Evolutionary conservation across 106 monocot species (phyloP), one percentile per base, ranked within the genome.

Genomic region (Dendrobium catenatum): DNA sequence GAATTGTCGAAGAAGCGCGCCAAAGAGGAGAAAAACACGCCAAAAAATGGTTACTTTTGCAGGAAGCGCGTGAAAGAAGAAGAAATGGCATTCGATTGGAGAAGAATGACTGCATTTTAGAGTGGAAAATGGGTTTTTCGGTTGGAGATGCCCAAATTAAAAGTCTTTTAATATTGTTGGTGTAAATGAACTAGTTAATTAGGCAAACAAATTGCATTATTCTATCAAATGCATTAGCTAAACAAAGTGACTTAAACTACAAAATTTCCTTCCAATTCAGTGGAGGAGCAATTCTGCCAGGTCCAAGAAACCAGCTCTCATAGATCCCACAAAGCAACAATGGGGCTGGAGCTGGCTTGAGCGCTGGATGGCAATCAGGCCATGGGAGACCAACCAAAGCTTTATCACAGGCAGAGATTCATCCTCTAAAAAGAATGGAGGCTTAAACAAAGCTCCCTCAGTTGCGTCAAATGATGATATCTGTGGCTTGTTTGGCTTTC

Each of bases 301-400:
- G 82, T 70, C 85, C 16, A 55, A 85, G 26, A 95, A 84, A n/a
- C 80, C 88, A 9, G 79, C 81, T 27, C 91, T 95, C 87, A 86
- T 88, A 2, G 93, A 95, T 67, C 90, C 84, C 0, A 85, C 77
- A 81, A 95, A 95, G 81, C 93, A 85, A 4, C 83, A 88, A 6
- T 95, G 98, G 98, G 93, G 98, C 0, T 99, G 98, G 98, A 99
- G 95, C 91, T 95, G 98, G 98, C 49, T 91, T 70, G 98, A 98
- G 79, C 94, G 95, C 33, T 98, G 98, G 98, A 93, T 93, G 89
- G 82, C 94, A 18, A 82, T 91, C 29, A 83, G 89, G 78, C 93
- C 98, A 47, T 98, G 91, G 98, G 98, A 95, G 75, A 85, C 18
- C 46, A 64, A 70, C 46, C 78, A 47, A 22, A 40, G 15, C 58